Conservation (phyloP, 108 stramenopile species). For the Fistulifera pelliculosa region DNA sequence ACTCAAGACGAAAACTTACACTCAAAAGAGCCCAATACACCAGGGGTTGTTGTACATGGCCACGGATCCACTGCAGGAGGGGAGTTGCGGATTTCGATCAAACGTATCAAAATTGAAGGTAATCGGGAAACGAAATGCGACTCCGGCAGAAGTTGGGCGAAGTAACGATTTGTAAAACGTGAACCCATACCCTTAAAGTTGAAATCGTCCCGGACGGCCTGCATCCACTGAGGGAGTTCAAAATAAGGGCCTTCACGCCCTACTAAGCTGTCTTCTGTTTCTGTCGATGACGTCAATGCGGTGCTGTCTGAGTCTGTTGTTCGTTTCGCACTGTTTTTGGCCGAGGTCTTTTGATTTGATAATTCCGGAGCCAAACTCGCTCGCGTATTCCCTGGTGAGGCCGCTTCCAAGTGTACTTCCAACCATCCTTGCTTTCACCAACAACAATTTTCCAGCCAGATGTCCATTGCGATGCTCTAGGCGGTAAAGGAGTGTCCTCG, state of each 20-base stretch:
- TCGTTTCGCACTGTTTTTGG: constrained; percentile 1
- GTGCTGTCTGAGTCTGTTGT: constrained; percentile 1
- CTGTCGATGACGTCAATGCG: background rate
- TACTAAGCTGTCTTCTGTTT: background rate
- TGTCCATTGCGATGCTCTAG: constrained; percentile 33
- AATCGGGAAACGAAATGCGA: constrained; percentile 51
- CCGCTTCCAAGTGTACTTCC: constrained; percentile 49
- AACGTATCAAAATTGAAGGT: constrained; percentile 50
- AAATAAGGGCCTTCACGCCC: background rate
- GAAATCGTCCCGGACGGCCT: constrained; percentile 34
- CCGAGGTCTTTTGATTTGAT: constrained; percentile 5
- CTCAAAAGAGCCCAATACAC: constrained; percentile 35
- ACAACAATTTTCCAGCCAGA: constrained; percentile 80
- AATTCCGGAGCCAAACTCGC: constrained; percentile 55
- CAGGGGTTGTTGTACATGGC: constrained; percentile 48
- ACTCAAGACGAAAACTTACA: constrained; percentile 55
- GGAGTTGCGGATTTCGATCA: constrained; percentile 47
- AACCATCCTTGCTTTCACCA: constrained; percentile 47
- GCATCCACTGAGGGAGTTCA: constrained; percentile 6
- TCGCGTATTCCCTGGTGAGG: constrained; percentile 33
- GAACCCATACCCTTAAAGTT: constrained; percentile 73
- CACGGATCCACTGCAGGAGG: constrained; percentile 34
- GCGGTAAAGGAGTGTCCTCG: constrained; percentile 26
- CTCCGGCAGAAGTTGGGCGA: constrained; percentile 32
- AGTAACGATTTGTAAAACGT: constrained; percentile 60